Evolutionary conservation across 805 yeast genomes (phyloP).

Genomic region (Zygoascus biomembranicola): DNA sequence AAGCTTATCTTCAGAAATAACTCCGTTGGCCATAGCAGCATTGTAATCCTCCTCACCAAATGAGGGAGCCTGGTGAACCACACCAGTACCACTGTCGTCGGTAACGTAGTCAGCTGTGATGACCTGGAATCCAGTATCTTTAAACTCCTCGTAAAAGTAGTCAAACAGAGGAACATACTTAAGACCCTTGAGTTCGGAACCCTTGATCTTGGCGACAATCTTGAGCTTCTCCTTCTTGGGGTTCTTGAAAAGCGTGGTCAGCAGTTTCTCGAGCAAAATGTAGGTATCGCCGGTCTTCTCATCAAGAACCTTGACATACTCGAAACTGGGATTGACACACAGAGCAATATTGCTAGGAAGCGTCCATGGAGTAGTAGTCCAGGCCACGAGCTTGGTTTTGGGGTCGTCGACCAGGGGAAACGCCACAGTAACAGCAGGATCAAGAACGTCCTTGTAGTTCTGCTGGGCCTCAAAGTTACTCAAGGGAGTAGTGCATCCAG

Average conservation of each 20-base stretch:
- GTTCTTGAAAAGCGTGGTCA: conserved; percentile 84
- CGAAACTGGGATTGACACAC: conserved; percentile 85
- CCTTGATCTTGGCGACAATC: conserved; percentile 71
- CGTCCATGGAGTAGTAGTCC: conserved; percentile 99
- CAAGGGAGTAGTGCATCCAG: conserved; percentile 93
- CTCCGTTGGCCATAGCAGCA: conserved; percentile 67
- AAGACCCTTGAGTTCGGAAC: conserved; percentile 69
- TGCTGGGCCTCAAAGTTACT: conserved; percentile 98
- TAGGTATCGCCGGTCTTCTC: conserved; percentile 76
- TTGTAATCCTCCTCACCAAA: conserved; percentile 98
- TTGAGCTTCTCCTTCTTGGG: conserved; percentile 85
- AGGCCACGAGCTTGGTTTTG: conserved; percentile 79
- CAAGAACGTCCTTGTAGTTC: conserved; percentile 93
- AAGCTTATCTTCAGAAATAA: conserved; percentile 54
- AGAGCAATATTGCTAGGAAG: conserved; percentile 88
- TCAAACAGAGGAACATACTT: conserved; percentile 78
- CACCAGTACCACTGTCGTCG: conserved; percentile 96
- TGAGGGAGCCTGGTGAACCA: conserved; percentile 97
- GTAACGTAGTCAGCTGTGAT: conserved; percentile 79
- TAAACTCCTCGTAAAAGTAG: conserved; percentile 68
- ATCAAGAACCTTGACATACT: conserved; percentile 86
- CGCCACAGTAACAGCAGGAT: conserved; percentile 92
- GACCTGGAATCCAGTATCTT: conserved; percentile 71
- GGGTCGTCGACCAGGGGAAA: conserved; percentile 78
- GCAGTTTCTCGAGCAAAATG: conserved; percentile 75